Percentiles rank a stretch among this genome's conserved stretches.
Evolutionary conservation across 805 yeast species (phyloP).

Genomic region (Metschnikowia peoriensis): DNA sequence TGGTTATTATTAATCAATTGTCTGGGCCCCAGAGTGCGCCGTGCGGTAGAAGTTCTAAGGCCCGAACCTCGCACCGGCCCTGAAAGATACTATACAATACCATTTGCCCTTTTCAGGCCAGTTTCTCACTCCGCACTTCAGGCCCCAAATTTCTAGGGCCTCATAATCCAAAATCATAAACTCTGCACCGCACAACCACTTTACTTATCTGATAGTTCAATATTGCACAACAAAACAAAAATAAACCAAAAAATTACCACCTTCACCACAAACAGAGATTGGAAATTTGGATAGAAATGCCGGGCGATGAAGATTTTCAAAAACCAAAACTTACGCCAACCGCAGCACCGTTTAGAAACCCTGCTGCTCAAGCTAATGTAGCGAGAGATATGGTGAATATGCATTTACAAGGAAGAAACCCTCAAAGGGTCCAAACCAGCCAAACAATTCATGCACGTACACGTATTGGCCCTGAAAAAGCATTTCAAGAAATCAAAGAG

Average conservation of each 20-base stretch:
- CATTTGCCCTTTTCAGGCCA: background rate
- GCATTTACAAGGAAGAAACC: slow-evolving; percentile 45
- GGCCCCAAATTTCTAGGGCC: background rate
- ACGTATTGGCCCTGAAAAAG: background rate
- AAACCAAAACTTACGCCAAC: background rate
- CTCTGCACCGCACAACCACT: too few species aligned
- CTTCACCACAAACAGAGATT: too few species aligned
- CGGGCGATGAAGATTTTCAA: slow-evolving; percentile 1
- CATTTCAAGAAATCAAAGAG: background rate
- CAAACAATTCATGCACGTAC: slow-evolving; percentile 10
- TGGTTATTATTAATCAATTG: background rate
- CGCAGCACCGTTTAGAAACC: background rate
- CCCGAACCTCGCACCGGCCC: background rate
- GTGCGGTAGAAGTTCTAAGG: background rate
- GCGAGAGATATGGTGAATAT: slow-evolving; percentile 63
- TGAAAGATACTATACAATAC: background rate
- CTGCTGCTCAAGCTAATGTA: slow-evolving; percentile 52
- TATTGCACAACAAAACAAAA: too few species aligned
- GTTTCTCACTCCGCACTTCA: background rate
- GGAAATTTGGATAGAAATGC: background rate
- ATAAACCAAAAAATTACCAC: background rate
- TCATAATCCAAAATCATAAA: too few species aligned
- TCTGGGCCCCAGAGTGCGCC: background rate
- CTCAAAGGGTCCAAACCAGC: slow-evolving; percentile 13
- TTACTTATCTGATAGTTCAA: too few species aligned